Evolutionary conservation across 345 rosid species (phyloP), one percentile per base, ranked within the genome.

Genomic region (Bruguiera parviflora): DNA sequence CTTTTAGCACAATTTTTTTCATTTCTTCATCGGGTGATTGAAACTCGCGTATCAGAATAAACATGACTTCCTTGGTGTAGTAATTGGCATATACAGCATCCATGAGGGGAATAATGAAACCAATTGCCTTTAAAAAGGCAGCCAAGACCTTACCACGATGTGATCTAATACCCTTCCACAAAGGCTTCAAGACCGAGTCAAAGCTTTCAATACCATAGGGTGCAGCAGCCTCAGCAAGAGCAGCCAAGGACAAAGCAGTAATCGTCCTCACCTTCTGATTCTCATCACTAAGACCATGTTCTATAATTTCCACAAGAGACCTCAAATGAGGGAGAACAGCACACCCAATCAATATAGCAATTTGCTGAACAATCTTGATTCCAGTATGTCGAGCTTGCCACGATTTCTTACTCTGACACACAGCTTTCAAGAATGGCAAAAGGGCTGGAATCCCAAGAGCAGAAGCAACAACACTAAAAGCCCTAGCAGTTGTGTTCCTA

Each of bases 301-400:
- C 92, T 24, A 95, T 92, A 70, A 95, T 92, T 55, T 95, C 98
- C 32, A 92, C 99, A 10, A 95, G 89, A 43, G 98, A 95, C 83
- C 85, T 85, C 63, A 95, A 78, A 77, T 95, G 97, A 35, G 99
- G 99, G 60, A 95, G 89, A 65, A 95, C 99, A 65, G 98, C 99
- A 85, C 99, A 95, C 24, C 99, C 98, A 72, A 95, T 92, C 72
- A 95, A 75, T 69, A 95, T 95, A 52, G 98, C 98, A 71, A 95
- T 95, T 88, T 95, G 99, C 86, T 95, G 99, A 61, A 95, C 99
- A 71, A 95, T 95, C 86, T 95, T 95, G 71, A 95, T 95, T 21
- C 99, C 99, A 77, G 99, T 95, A 77, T 95, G 99, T 2, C 99
- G 92, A 63, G 99, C 98, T 81, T 95, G 98, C 99, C 99, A 95